A percentile compares a stretch with the other conserved stretches of the same genome.
Conservation (phyloP, 1,284 basidiomycete genomes). For the Sporisorium scitamineum region DNA sequence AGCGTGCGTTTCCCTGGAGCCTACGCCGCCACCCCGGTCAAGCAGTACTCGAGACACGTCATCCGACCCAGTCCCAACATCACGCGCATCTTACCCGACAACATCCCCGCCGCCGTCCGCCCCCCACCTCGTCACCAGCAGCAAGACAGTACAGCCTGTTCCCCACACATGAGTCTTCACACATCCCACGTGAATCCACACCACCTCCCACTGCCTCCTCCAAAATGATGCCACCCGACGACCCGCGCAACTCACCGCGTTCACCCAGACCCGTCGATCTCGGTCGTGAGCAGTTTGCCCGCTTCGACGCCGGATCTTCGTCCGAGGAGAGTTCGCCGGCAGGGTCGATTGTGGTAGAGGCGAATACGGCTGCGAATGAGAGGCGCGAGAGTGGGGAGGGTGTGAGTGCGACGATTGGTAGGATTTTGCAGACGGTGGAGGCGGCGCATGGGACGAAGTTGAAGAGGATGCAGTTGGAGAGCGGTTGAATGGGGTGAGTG, state of each 20-base stretch:
- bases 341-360: not conserved
- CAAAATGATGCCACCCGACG: slow-evolving; percentile 19
- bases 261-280: slow-evolving; percentile 27
- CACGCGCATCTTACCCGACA: slow-evolving; percentile 4
- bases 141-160: slow-evolving; percentile 5
- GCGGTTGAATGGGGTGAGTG: slow-evolving; percentile 4
- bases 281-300: slow-evolving; percentile 13
- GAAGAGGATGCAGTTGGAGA: slow-evolving; percentile 11
- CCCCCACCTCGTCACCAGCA: not conserved
- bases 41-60: slow-evolving; percentile 37
- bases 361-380: slow-evolving; percentile 14
- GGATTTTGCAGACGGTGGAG: slow-evolving; percentile 21
- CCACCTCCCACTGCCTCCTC: slow-evolving; percentile 18
- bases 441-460: slow-evolving; percentile 3
- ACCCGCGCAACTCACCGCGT: slow-evolving; percentile 29
- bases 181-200: slow-evolving; percentile 38
- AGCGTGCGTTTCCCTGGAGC: slow-evolving; percentile 36
- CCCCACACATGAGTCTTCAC: not conserved
- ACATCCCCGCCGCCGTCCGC: not conserved
- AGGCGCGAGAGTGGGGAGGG: not conserved
- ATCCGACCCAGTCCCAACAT: slow-evolving; percentile 33
- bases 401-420: slow-evolving; percentile 16
- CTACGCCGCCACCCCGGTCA: slow-evolving; percentile 26
- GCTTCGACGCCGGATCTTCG: slow-evolving; percentile 6
- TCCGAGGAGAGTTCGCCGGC: slow-evolving; percentile 10